Percentiles rank a stretch among this genome's conserved stretches.
These are phyloP conservation scores for Plasmodium coatneyi DNA, from an alignment of 169 alveolate species.

Conservation along the genomic window DNA sequence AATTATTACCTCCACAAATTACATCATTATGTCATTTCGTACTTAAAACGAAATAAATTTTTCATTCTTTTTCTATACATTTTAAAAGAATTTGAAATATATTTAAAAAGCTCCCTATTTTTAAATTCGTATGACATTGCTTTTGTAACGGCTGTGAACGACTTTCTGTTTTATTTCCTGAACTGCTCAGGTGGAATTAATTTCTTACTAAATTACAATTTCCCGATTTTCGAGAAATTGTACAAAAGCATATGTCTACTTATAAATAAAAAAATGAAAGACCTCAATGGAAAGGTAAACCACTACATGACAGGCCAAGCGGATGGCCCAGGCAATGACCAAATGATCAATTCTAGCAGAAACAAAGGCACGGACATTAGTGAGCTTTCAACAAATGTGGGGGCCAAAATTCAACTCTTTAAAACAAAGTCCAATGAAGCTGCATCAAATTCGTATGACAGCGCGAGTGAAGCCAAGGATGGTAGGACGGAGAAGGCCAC, in stretches of 20 bases:
- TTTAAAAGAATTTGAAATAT: constrained; percentile 69
- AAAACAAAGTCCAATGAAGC: neutral
- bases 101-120: constrained; percentile 42
- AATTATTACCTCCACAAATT: constrained; percentile 50
- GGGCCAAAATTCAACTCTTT: neutral
- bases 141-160: constrained; percentile 65
- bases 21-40: constrained; percentile 66
- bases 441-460: neutral
- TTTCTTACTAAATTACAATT: constrained; percentile 40
- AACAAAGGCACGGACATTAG: neutral
- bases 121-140: constrained; percentile 71
- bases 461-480: neutral
- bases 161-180: constrained; percentile 64
- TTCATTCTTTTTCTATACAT: constrained; percentile 48
- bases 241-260: constrained; percentile 69
- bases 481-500: neutral
- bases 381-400: neutral
- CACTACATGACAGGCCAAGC: neutral
- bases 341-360: neutral
- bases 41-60: constrained; percentile 52
- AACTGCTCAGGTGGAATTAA: constrained; percentile 77
- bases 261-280: constrained; percentile 74
- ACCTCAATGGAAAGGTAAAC: constrained; percentile 23
- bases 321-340: neutral
- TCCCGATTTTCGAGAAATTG: constrained; percentile 20